Evolutionary conservation across 129 eudicot species (phyloP).

Genomic region (Flaveria ramosissima): DNA sequence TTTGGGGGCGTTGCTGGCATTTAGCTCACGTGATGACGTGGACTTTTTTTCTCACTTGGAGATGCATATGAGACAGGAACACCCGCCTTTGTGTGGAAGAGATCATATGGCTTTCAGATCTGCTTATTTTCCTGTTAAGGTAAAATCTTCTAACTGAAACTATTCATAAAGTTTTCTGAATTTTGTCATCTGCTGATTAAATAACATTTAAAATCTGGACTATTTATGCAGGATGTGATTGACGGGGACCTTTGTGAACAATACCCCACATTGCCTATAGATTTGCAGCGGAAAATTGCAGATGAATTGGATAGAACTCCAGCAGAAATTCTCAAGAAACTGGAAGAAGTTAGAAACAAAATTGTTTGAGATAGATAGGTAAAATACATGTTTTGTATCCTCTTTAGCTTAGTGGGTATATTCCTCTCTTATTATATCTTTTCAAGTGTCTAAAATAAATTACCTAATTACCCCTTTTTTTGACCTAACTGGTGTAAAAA

Average conservation of each 20-base stretch:
- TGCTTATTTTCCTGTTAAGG: slow-evolving; percentile 98
- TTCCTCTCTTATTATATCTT: neutral
- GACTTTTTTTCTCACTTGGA: slow-evolving; percentile 97
- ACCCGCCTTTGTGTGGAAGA: slow-evolving; percentile 98
- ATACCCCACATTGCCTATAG: slow-evolving; percentile 83
- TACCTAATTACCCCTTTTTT: neutral
- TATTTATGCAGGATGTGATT: slow-evolving; percentile 78
- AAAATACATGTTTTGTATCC: neutral
- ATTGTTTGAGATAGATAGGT: slow-evolving; percentile 56
- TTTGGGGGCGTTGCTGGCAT: slow-evolving; percentile 90
- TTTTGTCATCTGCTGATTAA: slow-evolving; percentile 15
- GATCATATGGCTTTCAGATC: slow-evolving; percentile 99
- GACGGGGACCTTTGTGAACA: slow-evolving; percentile 98
- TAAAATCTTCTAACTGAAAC: slow-evolving; percentile 18
- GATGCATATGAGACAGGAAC: slow-evolving; percentile 98
- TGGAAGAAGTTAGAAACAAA: slow-evolving; percentile 91
- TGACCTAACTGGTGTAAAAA: neutral
- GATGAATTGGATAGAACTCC: slow-evolving; percentile 98
- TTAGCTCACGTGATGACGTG: slow-evolving; percentile 94
- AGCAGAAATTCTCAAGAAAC: slow-evolving; percentile 87
- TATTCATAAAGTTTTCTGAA: neutral
- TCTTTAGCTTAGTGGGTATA: slow-evolving; percentile 11
- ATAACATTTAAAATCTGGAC: slow-evolving; percentile 9
- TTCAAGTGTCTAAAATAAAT: neutral
- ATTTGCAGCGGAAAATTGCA: slow-evolving; percentile 83